phyloP scores from a whole-genome alignment of 2,329 filamentous ascomycete species.

The Ceratocystis papillata region DNA sequence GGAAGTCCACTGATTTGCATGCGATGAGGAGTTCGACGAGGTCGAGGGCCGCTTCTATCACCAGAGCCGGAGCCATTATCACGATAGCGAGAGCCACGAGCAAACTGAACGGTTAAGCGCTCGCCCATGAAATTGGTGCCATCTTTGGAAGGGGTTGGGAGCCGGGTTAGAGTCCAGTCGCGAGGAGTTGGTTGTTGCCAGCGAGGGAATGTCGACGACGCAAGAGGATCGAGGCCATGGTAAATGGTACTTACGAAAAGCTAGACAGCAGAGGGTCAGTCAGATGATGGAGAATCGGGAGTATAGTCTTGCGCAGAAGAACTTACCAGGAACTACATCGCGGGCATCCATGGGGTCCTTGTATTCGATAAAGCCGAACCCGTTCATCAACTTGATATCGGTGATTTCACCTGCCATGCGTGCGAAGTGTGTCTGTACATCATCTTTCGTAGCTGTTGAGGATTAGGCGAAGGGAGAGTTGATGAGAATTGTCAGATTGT shows the following conservation, averaged over 20 bases:
- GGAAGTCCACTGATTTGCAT: conserved; percentile 98
- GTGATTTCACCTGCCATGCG: conserved; percentile 96
- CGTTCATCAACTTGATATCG: conserved; percentile 99
- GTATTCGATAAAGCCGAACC: conserved; percentile 99
- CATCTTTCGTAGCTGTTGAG: conserved; percentile 77
- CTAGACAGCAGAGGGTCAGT: conserved; percentile 31
- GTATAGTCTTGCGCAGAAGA: neutral
- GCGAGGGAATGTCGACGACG: neutral
- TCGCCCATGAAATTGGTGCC: conserved; percentile 97
- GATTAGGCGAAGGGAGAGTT: neutral
- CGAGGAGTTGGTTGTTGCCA: conserved; percentile 14
- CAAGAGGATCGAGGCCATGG: neutral
- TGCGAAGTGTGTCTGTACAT: conserved; percentile 91
- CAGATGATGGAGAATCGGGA: neutral
- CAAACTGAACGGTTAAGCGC: conserved; percentile 95
- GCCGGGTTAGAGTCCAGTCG: conserved; percentile 20
- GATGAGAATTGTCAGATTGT: neutral
- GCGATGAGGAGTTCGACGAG: conserved; percentile 85
- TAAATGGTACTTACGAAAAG: conserved; percentile 46
- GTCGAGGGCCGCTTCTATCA: conserved; percentile 56
- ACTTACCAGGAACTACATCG: conserved; percentile 92
- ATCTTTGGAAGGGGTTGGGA: conserved; percentile 45
- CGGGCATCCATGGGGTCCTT: conserved; percentile 96
- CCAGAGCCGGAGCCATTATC: conserved; percentile 39
- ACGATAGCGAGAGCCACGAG: conserved; percentile 63